Percentiles rank a stretch among this genome's conserved stretches.
These are phyloP conservation scores for Alnus rubra DNA, from an alignment of 306 rosid genomes.

Conservation along the genomic window DNA sequence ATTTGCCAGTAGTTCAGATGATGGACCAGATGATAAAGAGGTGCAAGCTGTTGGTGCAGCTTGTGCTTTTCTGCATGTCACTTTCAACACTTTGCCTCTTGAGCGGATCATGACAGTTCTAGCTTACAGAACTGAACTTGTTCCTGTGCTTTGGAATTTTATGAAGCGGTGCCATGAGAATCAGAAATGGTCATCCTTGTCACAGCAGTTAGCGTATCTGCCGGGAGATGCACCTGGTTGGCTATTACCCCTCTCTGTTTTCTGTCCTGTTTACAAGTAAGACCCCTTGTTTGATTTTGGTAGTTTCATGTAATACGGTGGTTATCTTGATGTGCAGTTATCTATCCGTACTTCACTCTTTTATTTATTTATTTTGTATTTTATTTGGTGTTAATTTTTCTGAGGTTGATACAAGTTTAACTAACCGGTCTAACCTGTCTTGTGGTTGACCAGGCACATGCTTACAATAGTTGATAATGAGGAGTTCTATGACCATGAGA, in stretches of 20 bases:
- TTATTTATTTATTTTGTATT: neutral
- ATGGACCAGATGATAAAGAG: conserved; percentile 70
- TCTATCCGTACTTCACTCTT: conserved; percentile 7
- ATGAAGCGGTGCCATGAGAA: conserved; percentile 90
- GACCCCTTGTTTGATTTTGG: conserved; percentile 23
- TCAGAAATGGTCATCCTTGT: conserved; percentile 77
- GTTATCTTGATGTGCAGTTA: conserved; percentile 13
- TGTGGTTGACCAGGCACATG: conserved; percentile 77
- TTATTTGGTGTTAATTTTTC: conserved; percentile 19
- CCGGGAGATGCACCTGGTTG: conserved; percentile 96
- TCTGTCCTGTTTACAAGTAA: conserved; percentile 98
- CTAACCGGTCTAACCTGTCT: conserved; percentile 9
- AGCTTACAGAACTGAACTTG: conserved; percentile 94
- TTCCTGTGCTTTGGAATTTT: conserved; percentile 91
- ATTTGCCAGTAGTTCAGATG: conserved; percentile 39
- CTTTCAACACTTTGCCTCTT: conserved; percentile 76
- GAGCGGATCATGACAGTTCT: conserved; percentile 91
- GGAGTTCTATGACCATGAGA: conserved; percentile 95
- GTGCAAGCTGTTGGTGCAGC: conserved; percentile 87
- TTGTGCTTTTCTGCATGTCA: conserved; percentile 82
- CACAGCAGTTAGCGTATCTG: conserved; percentile 67
- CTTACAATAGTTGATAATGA: conserved; percentile 91
- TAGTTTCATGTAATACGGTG: conserved; percentile 2
- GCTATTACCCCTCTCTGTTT: conserved; percentile 91
- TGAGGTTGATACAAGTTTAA: conserved; percentile 32